Base-by-base conservation (phyloP, 2,329 filamentous ascomycete genomes). In the Delphinella strobiligena region DNA sequence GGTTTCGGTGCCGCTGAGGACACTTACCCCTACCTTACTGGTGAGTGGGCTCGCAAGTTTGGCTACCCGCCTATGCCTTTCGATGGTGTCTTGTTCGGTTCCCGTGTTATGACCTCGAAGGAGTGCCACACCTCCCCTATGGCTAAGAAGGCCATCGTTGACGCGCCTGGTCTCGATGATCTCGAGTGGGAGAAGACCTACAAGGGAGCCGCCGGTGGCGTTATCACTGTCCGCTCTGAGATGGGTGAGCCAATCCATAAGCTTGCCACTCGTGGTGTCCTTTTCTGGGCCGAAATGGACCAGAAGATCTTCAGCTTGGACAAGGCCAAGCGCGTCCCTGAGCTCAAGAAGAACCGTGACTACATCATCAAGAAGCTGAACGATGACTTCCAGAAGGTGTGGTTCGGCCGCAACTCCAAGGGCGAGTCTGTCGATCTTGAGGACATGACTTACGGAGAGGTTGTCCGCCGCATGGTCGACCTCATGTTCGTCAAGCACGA, bases 181-280 rank as follows among this genome's bases (percentile, higher is more conserved):
- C 62, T 61, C 45, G 73, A 89, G 49, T 95, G 88, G 88, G 87
- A 94, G 64, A 80, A 88, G 65, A 93, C 86, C 4, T 94, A 94
- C 69, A 86, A 89, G 67, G 85, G 84, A 14, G 73, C 87, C 18
- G 82, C 88, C 42, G 91, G 91, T 53, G 91, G 91, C 59, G 78
- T 98, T 47, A 89, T 98, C 53, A 98, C 91, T 19, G 91, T 98
- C 36, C 78, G 87, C 48, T 98, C 91, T 1, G 91, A 98, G 66
- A 98, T 98, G 93, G 93, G 91, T 34, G 91, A 98, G 70, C 93
- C 91, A 4, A 98, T 98, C 46, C 91, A 98, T 71, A 98, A 98
- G 69, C 76, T 98, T 44, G 93, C 91, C 12, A 98, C 91, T 36
- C 82, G 93, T 43, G 91, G 91, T 74, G 88, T 98, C 35, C 71